These are phyloP conservation scores for Beauveria brongniartii DNA, from an alignment of 2,329 filamentous ascomycete genomes.

Conservation along the genomic window DNA sequence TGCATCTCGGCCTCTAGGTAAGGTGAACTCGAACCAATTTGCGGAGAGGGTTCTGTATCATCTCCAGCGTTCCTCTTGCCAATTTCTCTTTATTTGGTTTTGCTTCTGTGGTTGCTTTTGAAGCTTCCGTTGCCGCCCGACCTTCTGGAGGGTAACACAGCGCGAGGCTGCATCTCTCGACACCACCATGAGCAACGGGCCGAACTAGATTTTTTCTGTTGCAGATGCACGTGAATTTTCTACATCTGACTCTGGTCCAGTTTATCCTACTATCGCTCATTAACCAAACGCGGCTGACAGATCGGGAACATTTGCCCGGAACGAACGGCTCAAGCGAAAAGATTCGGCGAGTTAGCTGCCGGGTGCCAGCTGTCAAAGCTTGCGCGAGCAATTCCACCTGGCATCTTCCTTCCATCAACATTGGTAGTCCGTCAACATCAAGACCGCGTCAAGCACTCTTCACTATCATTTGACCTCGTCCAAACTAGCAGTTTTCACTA, in stretches of 20 bases:
- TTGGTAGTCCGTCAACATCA: background rate
- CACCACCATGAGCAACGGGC: background rate
- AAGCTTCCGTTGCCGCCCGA: background rate
- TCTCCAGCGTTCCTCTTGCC: background rate
- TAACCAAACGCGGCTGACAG: background rate
- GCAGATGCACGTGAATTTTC: background rate
- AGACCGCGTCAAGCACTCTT: background rate
- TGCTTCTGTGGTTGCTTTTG: background rate
- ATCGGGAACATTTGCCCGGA: background rate
- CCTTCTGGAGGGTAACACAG: background rate
- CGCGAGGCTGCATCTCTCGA: background rate
- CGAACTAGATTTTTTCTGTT: background rate
- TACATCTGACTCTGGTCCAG: background rate
- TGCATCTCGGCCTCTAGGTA: background rate
- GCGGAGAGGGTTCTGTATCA: conserved; percentile 9
- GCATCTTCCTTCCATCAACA: background rate
- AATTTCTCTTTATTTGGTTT: background rate
- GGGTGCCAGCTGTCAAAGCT: background rate
- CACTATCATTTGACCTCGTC: background rate
- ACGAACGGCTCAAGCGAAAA: background rate
- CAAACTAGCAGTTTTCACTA: background rate
- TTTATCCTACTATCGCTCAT: background rate
- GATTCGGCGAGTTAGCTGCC: background rate
- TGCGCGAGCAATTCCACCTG: background rate
- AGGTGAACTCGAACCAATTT: background rate